Base-by-base conservation (phyloP, 768 basidiomycete species). In the Exsudoporus frostii region DNA sequence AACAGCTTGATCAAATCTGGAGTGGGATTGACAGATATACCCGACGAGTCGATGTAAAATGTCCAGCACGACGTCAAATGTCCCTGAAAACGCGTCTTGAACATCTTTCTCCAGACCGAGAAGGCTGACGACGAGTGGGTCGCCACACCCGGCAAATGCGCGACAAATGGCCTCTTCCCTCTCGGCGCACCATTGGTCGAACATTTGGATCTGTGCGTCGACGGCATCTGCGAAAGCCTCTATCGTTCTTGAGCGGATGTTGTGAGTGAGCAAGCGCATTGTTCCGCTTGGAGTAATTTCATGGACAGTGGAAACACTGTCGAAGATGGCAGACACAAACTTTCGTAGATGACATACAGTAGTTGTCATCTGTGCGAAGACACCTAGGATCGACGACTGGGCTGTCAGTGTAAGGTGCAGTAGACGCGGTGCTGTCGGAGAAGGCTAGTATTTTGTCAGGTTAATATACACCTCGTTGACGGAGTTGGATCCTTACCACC, bases 141-240 rank as follows among this genome's bases (percentile, higher is more conserved):
- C 56, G 7, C 74, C 75, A 5, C 71, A 51, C 1, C 87, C 85
- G 9, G 71, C 75, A 48, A 74, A 68, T 2, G 87, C 81, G n/a
- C 73, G 73, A 65, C 80, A 84, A 45, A 92, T 85, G 0, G 74
- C 73, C 60, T 85, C 83, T 67, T 93, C 91, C 51, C 74, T 75
- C 14, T 64, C 65, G 1, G 90, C 82, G 64, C 89, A 91, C 88
- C 89, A 92, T 7, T 60, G 65, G 50, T 88, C 79, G 55, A 92
- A 82, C 5, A 56, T 56, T 20, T 74, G 77, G 4, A 90, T 70
- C 50, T 88, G 81, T 20, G 71, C 58, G 54, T 83, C 82, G 42
- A 92, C 71, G 0, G 88, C 89, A 50, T 91, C 88, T 1, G 86
- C 81, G 64, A 91, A 91, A 0, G 91, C 91, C 65, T 92, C 88